phyloP scores from a whole-genome alignment of 148 eudicot genomes.

The Cornus controversa region DNA sequence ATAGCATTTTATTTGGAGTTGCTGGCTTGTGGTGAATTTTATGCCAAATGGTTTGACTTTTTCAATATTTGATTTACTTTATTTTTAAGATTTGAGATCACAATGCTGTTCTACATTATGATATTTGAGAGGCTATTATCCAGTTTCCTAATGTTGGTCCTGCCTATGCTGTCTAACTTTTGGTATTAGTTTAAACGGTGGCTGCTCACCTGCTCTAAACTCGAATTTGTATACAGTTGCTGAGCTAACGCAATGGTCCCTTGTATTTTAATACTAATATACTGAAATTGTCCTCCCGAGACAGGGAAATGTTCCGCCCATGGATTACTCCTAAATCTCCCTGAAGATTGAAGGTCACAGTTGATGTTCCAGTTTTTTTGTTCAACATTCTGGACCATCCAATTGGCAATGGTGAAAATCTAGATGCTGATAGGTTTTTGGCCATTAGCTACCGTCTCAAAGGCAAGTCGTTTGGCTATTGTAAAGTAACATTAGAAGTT shows the following conservation, averaged over 20 bases:
- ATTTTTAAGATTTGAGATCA: neutral
- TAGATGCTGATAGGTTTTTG: neutral
- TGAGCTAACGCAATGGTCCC: no score
- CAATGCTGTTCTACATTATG: no score
- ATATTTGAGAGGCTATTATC: no score
- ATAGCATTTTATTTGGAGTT: neutral
- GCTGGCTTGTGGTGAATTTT: neutral
- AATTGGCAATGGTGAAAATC: conserved; percentile 3
- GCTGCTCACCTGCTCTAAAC: neutral
- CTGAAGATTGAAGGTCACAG: neutral
- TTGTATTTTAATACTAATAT: neutral
- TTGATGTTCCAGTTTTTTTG: neutral
- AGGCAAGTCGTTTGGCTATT: conserved; percentile 49
- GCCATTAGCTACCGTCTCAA: conserved; percentile 5
- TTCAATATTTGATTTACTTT: neutral
- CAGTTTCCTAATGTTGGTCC: no score
- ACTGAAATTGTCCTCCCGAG: neutral
- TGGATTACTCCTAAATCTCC: neutral
- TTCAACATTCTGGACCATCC: neutral
- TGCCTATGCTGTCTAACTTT: neutral
- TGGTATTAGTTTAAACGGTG: neutral
- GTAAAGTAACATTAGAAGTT: conserved; percentile 17
- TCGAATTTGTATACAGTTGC: neutral
- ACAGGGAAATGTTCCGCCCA: neutral
- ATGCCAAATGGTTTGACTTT: neutral